These are phyloP conservation scores for Penicillium glabrum DNA, from an alignment of 2,329 filamentous ascomycete species.

Conservation along the genomic window DNA sequence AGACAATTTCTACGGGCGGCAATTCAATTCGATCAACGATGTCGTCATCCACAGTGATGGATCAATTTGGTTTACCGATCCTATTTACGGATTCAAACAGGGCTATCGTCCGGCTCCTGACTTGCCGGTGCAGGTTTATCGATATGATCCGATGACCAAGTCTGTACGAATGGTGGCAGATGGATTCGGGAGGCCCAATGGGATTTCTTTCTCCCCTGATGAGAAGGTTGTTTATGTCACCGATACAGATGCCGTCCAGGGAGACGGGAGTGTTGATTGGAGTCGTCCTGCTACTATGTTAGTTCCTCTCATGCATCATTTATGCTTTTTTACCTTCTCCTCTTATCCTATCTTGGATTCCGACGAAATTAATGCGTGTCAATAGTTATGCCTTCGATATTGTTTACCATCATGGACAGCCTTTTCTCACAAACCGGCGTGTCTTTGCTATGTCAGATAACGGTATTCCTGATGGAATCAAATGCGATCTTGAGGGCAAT, in stretches of 20 bases:
- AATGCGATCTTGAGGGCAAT: conserved; percentile 54
- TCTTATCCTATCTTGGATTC: neutral
- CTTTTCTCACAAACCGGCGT: conserved; percentile 50
- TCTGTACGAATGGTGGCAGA: conserved; percentile 39
- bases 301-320: neutral
- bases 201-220: conserved; percentile 44
- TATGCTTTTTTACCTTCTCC: neutral
- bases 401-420: conserved; percentile 30
- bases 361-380: neutral
- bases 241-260: conserved; percentile 37
- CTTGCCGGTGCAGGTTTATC: conserved; percentile 40
- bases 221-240: conserved; percentile 41
- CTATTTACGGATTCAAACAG: conserved; percentile 38
- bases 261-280: conserved; percentile 19
- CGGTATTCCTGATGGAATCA: conserved; percentile 49
- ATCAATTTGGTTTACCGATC: conserved; percentile 43
- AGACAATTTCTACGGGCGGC: conserved; percentile 37
- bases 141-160: conserved; percentile 36
- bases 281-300: conserved; percentile 25
- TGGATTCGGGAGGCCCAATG: conserved; percentile 43
- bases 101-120: conserved; percentile 33
- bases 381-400: conserved; percentile 52
- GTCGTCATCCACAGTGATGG: conserved; percentile 35
- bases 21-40: conserved; percentile 42
- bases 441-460: conserved; percentile 52